Base-by-base conservation (phyloP, 306 rosid species). In the Acacia acuminata region DNA sequence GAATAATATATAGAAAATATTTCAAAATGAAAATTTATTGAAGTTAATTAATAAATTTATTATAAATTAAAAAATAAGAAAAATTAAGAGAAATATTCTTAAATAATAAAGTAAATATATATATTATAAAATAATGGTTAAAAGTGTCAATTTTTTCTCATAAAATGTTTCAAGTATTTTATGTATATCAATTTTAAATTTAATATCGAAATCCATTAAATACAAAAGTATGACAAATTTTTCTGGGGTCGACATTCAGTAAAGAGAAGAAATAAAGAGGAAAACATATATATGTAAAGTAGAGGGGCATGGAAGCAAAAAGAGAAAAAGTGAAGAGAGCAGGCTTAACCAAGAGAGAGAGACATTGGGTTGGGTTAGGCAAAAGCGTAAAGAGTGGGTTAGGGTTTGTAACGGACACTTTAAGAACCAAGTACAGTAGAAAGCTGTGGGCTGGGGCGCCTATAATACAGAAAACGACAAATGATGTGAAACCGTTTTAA, bases 401-500 rank as follows among this genome's bases (percentile, higher is more conserved):
- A 32, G 36, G 36, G 36, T 32, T 32, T 80, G 63, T 51, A 85
- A 86, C 90, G 87, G 89, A n/a, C 90, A 79, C 88, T 24, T 79
- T 38, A 45, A 7, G 4, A 38, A 38, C 42, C 42, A 11, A 3
- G 13, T n/a, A n/a, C n/a, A n/a, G n/a, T 14, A 36, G 78, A 80
- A 90, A 88, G 87, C 94, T 79, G 88, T 89, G 93, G 89, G 89
- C 89, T 53, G 38, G 19, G 10, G 68, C 68, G 0, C 38, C 68
- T 51, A 55, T 75, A 74, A 69, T 79, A n/a, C 22, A 38, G 19
- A 25, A 81, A 48, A 79, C 20, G 86, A 82, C 84, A 82, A 75
- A 5, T 55, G 71, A 45, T 60, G 53, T 48, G 67, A 60, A 10
- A 61, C 79, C 77, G 87, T 81, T 86, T 83, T 48, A 45, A 48